A percentile compares a stretch with the other conserved stretches of the same genome.
phyloP scores from a whole-genome alignment of 164 flowering plant genomes.

The Umbellularia californica region DNA sequence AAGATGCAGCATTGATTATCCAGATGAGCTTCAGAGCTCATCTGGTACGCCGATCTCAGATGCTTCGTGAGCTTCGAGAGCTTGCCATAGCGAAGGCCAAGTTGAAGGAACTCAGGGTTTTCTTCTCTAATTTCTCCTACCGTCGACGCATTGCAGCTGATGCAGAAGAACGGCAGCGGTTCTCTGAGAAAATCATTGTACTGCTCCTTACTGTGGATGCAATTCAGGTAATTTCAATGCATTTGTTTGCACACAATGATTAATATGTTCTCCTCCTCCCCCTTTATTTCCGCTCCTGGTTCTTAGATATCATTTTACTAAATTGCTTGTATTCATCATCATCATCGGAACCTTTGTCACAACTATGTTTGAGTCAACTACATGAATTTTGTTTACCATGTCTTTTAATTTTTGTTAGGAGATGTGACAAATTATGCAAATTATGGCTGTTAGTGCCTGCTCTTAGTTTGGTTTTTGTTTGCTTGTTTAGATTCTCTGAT shows the following conservation, averaged over 20 bases:
- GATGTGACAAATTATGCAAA: too few species aligned
- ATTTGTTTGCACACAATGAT: too few species aligned
- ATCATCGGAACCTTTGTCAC: too few species aligned
- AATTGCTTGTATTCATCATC: background rate
- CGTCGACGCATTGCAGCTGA: slow-evolving; percentile 49
- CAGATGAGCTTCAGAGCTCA: slow-evolving; percentile 74
- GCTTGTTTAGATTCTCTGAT: background rate
- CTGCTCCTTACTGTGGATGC: slow-evolving; percentile 89
- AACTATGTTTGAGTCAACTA: too few species aligned
- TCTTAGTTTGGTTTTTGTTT: background rate
- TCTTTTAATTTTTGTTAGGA: too few species aligned
- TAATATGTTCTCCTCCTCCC: too few species aligned
- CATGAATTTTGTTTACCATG: too few species aligned
- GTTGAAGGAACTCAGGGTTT: slow-evolving; percentile 75
- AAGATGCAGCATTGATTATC: slow-evolving; percentile 82
- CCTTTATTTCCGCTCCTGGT: background rate
- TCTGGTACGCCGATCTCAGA: slow-evolving; percentile 73
- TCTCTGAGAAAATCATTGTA: slow-evolving; percentile 85
- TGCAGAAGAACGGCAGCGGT: slow-evolving; percentile 82
- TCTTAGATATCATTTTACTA: background rate
- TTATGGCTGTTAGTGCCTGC: background rate
- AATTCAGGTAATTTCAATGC: slow-evolving; percentile 55
- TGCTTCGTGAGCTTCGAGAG: slow-evolving; percentile 74
- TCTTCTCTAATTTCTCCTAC: slow-evolving; percentile 74
- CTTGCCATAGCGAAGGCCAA: slow-evolving; percentile 81